A percentile compares a stretch with the other conserved stretches of the same genome.
phyloP scores from a whole-genome alignment of 768 basidiomycete species.

The Cantharellus anzutake region DNA sequence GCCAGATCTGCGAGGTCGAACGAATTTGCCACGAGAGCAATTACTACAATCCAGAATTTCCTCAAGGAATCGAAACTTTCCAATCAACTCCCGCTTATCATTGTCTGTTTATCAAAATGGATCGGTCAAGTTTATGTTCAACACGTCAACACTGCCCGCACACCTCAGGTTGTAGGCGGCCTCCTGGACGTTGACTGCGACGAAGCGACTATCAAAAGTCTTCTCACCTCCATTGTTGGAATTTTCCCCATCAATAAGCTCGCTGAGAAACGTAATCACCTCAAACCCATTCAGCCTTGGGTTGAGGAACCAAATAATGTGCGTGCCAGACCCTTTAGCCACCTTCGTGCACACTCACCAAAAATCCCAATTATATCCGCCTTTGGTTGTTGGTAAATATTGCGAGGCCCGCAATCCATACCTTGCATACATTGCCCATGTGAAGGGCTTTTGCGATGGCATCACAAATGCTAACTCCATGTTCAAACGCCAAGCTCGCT shows the following conservation, averaged over 20 bases:
- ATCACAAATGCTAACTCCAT: conserved; percentile 99
- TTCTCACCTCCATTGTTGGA: conserved; percentile 87
- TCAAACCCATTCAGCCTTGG: conserved; percentile 96
- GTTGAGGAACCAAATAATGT: conserved; percentile 94
- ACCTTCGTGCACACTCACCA: conserved; percentile 4
- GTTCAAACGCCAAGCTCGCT: conserved; percentile 99
- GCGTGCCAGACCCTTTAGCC: conserved; percentile 16
- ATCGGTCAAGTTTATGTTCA: conserved; percentile 90
- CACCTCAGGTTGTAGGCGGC: conserved; percentile 93
- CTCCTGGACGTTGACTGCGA: conserved; percentile 97
- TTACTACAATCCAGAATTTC: conserved; percentile 98
- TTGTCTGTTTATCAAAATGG: conserved; percentile 99
- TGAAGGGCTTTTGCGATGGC: conserved; percentile 96
- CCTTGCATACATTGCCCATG: conserved; percentile 96
- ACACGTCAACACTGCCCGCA: conserved; percentile 89
- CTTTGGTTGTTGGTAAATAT: conserved; percentile 94
- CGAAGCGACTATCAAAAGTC: conserved; percentile 81
- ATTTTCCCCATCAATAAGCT: conserved; percentile 97
- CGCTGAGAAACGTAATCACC: conserved; percentile 85
- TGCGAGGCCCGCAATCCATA: conserved; percentile 98
- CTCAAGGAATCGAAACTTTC: conserved; percentile 93
- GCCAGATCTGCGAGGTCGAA: conserved; percentile 97
- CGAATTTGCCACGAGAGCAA: conserved; percentile 97
- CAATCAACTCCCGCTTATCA: conserved; percentile 96
- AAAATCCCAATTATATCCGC: conserved; percentile 76